A percentile compares a stretch with the other conserved stretches of the same genome.
These are phyloP conservation scores for Pichia sp. DNA, from an alignment of 1,139 yeast genomes.

Conservation along the genomic window DNA sequence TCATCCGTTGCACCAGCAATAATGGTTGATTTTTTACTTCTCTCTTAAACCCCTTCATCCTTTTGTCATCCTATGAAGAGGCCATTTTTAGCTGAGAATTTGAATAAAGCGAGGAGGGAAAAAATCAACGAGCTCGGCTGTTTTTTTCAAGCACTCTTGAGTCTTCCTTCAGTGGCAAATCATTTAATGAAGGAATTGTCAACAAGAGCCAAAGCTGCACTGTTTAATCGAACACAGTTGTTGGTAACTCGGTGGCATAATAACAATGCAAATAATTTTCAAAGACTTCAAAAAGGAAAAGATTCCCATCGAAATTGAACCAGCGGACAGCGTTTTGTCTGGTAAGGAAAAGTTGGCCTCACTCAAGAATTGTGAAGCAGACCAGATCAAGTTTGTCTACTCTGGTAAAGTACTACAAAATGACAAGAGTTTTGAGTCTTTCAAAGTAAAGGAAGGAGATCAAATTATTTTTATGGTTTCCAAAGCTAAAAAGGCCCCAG, in stretches of 20 bases:
- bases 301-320: constrained; percentile 74
- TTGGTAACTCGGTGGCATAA: not conserved
- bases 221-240: too few relatives aligned
- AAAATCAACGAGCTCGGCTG: not conserved
- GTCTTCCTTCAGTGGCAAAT: constrained; percentile 13
- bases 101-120: not conserved
- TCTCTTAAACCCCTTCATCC: not conserved
- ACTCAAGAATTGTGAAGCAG: constrained; percentile 63
- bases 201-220: too few relatives aligned
- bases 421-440: constrained; percentile 66
- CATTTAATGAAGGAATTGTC: not conserved
- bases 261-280: constrained; percentile 65
- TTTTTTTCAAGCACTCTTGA: not conserved
- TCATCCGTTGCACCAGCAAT: not conserved
- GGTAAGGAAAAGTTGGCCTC: constrained; percentile 73
- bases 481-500: constrained; percentile 40
- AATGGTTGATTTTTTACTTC: not conserved
- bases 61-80: not conserved
- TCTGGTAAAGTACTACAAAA: constrained; percentile 90
- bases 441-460: constrained; percentile 82
- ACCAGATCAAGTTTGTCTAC: constrained; percentile 83
- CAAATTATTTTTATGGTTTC: constrained; percentile 90
- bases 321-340: constrained; percentile 60
- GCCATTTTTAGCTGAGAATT: not conserved
- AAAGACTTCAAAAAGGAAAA: constrained; percentile 92